Percentiles rank a stretch among this genome's conserved stretches.
These are phyloP conservation scores for Ustilago hordei DNA, from an alignment of 1,284 basidiomycete genomes.

Conservation along the genomic window DNA sequence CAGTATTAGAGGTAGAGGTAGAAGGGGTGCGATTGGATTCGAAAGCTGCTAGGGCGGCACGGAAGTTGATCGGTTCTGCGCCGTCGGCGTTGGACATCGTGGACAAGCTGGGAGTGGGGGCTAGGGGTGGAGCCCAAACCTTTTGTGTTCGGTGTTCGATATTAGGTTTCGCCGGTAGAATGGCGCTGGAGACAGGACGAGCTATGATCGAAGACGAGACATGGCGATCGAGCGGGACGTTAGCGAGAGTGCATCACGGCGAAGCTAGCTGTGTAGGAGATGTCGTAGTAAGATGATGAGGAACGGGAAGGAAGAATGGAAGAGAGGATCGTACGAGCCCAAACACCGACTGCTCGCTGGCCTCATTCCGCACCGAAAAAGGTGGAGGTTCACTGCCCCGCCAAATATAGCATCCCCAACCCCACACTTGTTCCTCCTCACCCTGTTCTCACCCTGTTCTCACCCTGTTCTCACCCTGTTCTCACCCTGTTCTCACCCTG, in stretches of 20 bases:
- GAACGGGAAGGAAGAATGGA: not conserved
- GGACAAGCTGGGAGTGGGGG: not conserved
- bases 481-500: no score
- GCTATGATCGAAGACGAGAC: not conserved
- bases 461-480: not conserved
- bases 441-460: not conserved
- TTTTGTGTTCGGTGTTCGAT: not conserved
- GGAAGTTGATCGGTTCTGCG: conserved; percentile 46
- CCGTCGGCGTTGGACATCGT: conserved; percentile 21
- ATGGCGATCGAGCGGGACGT: not conserved
- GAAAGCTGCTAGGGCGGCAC: conserved; percentile 46
- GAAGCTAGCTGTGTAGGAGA: not conserved
- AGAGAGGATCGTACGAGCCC: not conserved
- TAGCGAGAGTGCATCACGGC: not conserved
- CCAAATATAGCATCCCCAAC: conserved; percentile 14
- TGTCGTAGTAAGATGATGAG: not conserved
- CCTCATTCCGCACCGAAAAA: not conserved
- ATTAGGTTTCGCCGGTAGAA: not conserved
- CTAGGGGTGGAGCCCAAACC: not conserved
- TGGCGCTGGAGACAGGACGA: no score
- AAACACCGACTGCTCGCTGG: not conserved
- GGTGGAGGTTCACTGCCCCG: conserved; percentile 17
- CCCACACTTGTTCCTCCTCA: not conserved
- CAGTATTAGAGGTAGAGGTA: not conserved
- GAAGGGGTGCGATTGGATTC: conserved; percentile 16